Evolutionary conservation across 345 rosid species (phyloP).

Genomic region (Salix purpurea): DNA sequence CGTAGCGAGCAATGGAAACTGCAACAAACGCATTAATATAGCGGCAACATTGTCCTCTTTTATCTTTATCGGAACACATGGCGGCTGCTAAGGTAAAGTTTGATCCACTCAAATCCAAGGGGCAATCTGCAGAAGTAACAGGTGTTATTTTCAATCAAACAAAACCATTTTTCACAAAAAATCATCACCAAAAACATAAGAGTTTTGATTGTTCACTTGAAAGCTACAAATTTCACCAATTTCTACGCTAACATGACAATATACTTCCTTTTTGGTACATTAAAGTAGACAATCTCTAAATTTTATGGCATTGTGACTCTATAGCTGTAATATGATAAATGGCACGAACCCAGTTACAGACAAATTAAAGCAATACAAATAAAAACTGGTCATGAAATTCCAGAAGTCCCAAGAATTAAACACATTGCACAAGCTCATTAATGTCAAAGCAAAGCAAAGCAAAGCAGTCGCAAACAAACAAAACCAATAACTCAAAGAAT

Average conservation of each 20-base stretch:
- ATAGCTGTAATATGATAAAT: background rate
- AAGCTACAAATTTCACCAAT: background rate
- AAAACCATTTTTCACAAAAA: background rate
- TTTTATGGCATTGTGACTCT: too few species aligned
- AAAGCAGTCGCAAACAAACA: background rate
- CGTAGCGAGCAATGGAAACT: constrained; percentile 64
- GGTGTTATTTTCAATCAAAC: background rate
- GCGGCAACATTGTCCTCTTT: constrained; percentile 85
- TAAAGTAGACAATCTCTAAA: background rate
- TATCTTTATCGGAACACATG: constrained; percentile 49
- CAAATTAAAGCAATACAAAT: background rate
- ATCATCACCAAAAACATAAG: background rate
- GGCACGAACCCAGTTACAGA: background rate
- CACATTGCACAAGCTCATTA: background rate
- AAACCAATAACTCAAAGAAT: background rate
- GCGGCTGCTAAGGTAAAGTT: constrained; percentile 79
- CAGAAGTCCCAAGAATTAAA: background rate
- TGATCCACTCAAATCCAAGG: constrained; percentile 67
- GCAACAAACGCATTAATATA: constrained; percentile 86
- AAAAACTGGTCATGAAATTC: background rate
- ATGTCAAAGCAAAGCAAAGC: background rate
- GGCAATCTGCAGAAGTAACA: constrained; percentile 61
- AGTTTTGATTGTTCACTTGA: background rate
- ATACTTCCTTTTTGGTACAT: too few species aligned
- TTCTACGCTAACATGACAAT: background rate